Evolutionary conservation across 2,329 filamentous ascomycete species (phyloP), one percentile per base, ranked within the genome.

Genomic region (Claviceps pusilla): DNA sequence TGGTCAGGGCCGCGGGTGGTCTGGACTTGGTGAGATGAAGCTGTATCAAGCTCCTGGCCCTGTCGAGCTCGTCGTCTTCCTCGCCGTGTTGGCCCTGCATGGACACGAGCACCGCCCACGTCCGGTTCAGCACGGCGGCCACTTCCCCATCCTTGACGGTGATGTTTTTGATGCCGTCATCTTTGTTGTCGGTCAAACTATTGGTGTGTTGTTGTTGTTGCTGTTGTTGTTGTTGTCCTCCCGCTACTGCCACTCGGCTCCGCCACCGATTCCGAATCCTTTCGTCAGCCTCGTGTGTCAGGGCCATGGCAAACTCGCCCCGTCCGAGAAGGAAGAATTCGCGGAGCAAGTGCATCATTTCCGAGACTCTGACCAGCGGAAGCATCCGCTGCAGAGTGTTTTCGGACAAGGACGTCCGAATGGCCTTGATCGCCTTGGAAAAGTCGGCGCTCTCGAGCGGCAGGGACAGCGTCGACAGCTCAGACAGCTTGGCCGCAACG

Each of bases 91-190:
- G 74, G 9, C 79, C 80, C 59, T 88, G 83, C 64, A 91, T 75
- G 1, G 84, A 81, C n/a, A 84, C 83, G 52, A 98, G 74, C 19
- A 84, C 79, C 4, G 86, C 82, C 86, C 89, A 95, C 0, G 89
- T 84, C 58, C 87, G 80, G 7, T 80, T 75, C 11, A 98, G 72
- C 10, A 90, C 82, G 10, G 87, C 82, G 11, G 82, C 80, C 2
- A 95, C 82, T 66, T 97, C 91, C 2, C 86, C 87, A 60, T 96
- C 89, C 66, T 94, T 96, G 55, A 96, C 77, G 1, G 79, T 79
- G 9, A 71, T 60, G n/a, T 66, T 67, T n/a, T 62, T 65, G 1
- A 71, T 48, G 1, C 60, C 58, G 56, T 76, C 29, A 12, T 35
- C 67, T 62, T 77, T 78, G 63, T 80, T 76, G 64, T 75, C 76